Evolutionary conservation across 306 rosid genomes (phyloP).

Genomic region (Leucaena leucocephala): DNA sequence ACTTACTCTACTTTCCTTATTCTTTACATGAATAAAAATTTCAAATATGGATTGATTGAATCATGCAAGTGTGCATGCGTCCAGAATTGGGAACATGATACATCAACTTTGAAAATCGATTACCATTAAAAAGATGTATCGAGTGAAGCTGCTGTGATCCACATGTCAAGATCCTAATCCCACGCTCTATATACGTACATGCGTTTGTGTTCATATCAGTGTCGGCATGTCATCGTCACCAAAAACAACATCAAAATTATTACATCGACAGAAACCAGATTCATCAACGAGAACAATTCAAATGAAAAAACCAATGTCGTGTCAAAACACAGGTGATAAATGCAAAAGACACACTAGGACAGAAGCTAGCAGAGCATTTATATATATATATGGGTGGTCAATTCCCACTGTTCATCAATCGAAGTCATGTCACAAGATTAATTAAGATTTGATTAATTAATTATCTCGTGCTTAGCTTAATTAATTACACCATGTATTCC

Average conservation of each 20-base stretch:
- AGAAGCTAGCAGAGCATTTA: not conserved
- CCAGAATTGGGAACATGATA: not conserved
- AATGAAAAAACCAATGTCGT: not conserved
- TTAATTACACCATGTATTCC: not conserved
- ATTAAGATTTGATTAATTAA: not conserved
- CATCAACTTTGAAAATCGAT: not conserved
- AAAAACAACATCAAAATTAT: not conserved
- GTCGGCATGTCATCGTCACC: not conserved
- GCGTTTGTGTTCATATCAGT: not conserved
- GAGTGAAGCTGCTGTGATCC: not conserved
- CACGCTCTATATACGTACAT: not conserved
- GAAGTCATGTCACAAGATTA: not conserved
- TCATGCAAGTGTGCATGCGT: not conserved
- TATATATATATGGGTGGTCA: not conserved
- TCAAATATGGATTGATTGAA: not conserved
- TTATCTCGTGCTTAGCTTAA: not conserved
- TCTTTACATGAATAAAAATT: not conserved
- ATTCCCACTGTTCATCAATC: not conserved
- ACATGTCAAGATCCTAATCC: not conserved
- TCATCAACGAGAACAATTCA: too few species aligned
- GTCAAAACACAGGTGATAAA: not conserved
- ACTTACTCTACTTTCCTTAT: not conserved
- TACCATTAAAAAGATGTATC: not conserved
- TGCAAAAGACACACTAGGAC: not conserved
- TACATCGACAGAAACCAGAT: too few species aligned